These are phyloP conservation scores for Euptelea pleiosperma DNA, from an alignment of 164 flowering plant species.

Conservation along the genomic window DNA sequence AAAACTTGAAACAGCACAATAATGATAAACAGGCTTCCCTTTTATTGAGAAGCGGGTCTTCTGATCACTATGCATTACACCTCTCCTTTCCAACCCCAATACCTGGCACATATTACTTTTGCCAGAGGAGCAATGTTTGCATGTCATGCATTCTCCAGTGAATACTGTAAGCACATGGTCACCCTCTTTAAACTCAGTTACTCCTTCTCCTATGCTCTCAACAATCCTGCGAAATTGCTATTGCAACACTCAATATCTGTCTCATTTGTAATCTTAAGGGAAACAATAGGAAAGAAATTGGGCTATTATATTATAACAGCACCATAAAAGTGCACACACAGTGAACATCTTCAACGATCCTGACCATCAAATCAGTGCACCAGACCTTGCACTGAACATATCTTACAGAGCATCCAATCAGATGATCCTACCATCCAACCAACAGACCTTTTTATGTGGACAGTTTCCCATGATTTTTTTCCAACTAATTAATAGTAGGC, in stretches of 20 bases:
- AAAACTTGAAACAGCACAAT: slow-evolving; percentile 97
- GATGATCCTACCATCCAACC: not conserved
- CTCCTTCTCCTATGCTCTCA: slow-evolving; percentile 91
- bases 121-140: slow-evolving; percentile 69
- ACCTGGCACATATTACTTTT: slow-evolving; percentile 91
- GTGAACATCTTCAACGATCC: not conserved
- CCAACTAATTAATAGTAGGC: too few relatives aligned
- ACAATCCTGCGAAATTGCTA: slow-evolving; percentile 56
- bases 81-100: slow-evolving; percentile 84
- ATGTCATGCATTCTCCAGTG: slow-evolving; percentile 85
- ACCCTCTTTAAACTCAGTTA: slow-evolving; percentile 77
- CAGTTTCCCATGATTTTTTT: too few relatives aligned
- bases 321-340: too few relatives aligned
- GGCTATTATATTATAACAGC: not conserved
- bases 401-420: not conserved
- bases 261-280: not conserved
- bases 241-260: slow-evolving; percentile 2
- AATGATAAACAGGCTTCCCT: slow-evolving; percentile 86
- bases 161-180: slow-evolving; percentile 93
- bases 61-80: slow-evolving; percentile 94
- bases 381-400: not conserved
- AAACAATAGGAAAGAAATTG: not conserved
- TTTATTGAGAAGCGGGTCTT: slow-evolving; percentile 74
- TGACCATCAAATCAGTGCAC: not conserved
- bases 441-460: too few relatives aligned